Evolutionary conservation across 768 basidiomycete genomes (phyloP).

Genomic region (Amyloporia xantha): DNA sequence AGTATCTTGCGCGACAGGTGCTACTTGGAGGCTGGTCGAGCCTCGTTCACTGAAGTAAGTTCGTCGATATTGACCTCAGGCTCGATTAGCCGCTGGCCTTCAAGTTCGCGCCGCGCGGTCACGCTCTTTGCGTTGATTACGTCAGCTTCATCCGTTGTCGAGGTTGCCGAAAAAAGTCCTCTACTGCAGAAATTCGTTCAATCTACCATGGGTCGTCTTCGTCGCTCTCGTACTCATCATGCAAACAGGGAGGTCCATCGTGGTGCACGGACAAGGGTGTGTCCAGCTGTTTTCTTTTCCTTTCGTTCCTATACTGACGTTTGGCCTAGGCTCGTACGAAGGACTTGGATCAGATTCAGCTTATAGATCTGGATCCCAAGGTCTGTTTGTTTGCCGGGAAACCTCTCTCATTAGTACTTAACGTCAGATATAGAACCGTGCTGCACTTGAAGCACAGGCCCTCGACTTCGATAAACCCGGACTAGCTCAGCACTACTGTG

Average conservation of each 20-base stretch:
- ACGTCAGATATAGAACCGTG: constrained; percentile 50
- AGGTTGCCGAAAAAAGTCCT: too few species aligned
- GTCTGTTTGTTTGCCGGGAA: constrained; percentile 30
- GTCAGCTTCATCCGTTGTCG: too few species aligned
- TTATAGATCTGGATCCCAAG: constrained; percentile 82
- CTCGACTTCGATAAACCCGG: constrained; percentile 88
- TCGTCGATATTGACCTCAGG: too few species aligned
- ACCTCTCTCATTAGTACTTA: not conserved
- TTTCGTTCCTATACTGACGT: not conserved
- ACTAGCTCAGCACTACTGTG: constrained; percentile 91
- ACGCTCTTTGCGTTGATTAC: too few species aligned
- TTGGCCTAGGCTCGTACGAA: constrained; percentile 55
- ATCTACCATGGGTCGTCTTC: constrained; percentile 85
- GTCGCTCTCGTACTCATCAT: constrained; percentile 80
- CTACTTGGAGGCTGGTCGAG: too few species aligned
- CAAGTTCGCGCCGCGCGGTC: too few species aligned
- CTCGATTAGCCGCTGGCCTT: too few species aligned
- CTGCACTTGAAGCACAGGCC: constrained; percentile 73
- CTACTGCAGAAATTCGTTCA: too few species aligned
- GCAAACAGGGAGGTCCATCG: constrained; percentile 84
- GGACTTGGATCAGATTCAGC: constrained; percentile 91
- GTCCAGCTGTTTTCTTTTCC: constrained; percentile 8
- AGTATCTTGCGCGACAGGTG: too few species aligned
- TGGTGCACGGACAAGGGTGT: constrained; percentile 77
- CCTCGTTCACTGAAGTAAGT: too few species aligned